Evolutionary conservation across 192 early-diverging fungal genomes (phyloP), one percentile per base, ranked within the genome.

Genomic region (Gonapodya prolifera): DNA sequence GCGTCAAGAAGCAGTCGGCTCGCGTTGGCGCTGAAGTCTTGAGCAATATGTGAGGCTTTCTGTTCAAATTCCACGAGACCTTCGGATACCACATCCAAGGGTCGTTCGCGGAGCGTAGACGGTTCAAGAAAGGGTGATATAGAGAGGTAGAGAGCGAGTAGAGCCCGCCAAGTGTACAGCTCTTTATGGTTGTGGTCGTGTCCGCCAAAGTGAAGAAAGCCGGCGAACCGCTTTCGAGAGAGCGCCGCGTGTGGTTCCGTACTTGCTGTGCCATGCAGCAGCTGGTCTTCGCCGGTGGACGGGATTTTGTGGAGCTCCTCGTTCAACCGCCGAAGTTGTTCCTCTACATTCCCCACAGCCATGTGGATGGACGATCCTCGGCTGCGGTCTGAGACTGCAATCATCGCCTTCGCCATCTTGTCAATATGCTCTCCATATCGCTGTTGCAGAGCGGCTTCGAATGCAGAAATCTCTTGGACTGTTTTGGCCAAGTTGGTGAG

Each of bases 1-100:
- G 82, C 80, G 0, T 78, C 76, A 75, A 91, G 83, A 1, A 61
- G 45, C 45, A 23, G 8, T 23, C 8, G 8, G 23, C 45, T 61
- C 45, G 8, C 45, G 23, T 61, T 61, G 45, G 23, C 23, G 8
- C 23, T 61, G 45, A 61, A 61, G 45, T 61, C 45, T 23, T 23
- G 8, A 8, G 45, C 45, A 8, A 61, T 61, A 61, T 61, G 45
- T 61, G 8, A 16, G 8, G 45, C 45, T 23, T 61, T 61, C 45
- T 61, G 8, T 23, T 61, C 8, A 23, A 61, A 61, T 23, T 61
- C 45, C 8, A 23, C 8, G 8, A 61, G 8, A 23, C 45, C 8
- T 8, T 61, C 45, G 45, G 45, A 16, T 23, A 61, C 45, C 8
- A 16, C 45, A 61, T 8, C 23, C 45, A 61, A 23, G 8, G 23